These are phyloP conservation scores for Aureobasidium sp. DNA, from an alignment of 2,329 filamentous ascomycete species.

Conservation along the genomic window DNA sequence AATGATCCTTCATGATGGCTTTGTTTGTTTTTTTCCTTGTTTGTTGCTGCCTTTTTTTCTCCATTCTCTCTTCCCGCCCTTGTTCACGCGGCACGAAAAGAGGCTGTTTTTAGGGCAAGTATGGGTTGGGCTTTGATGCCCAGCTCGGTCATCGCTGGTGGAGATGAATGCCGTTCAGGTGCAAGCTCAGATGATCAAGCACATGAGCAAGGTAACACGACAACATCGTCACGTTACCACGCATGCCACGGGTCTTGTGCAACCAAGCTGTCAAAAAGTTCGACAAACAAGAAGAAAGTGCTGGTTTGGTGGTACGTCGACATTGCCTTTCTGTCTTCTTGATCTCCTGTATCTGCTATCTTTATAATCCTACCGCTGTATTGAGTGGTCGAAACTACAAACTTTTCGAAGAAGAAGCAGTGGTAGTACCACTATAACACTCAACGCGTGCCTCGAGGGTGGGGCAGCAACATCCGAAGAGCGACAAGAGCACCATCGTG, in stretches of 20 bases:
- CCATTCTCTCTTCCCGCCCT: too few species aligned
- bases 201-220: neutral
- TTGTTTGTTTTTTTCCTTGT: neutral
- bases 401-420: neutral
- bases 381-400: neutral
- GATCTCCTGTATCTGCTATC: neutral
- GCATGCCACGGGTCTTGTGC: neutral
- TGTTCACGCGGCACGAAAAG: neutral
- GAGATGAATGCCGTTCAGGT: neutral
- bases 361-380: neutral
- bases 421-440: neutral
- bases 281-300: neutral
- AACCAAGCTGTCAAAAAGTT: neutral
- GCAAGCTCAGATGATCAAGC: neutral
- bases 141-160: neutral
- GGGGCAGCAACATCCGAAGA: neutral
- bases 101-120: neutral
- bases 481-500: neutral
- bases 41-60: neutral
- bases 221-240: neutral
- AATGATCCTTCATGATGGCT: neutral
- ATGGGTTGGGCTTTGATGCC: neutral
- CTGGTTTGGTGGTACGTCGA: neutral
- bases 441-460: neutral
- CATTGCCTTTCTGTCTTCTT: neutral